Percentiles rank a stretch among this genome's conserved stretches.
Conservation (phyloP, 345 rosid genomes). For the Alliaria petiolata region DNA sequence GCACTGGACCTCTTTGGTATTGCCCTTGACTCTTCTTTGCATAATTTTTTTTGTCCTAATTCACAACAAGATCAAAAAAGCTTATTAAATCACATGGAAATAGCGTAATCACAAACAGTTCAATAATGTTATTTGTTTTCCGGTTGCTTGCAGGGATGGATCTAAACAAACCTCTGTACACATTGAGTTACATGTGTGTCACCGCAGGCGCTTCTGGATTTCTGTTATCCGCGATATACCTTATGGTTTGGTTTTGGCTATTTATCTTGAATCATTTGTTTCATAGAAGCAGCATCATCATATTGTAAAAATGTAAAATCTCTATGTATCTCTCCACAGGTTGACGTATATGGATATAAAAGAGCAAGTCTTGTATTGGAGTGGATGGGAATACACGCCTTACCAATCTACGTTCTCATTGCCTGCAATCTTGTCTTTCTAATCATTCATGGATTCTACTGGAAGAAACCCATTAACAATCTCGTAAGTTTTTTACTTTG, state of each 20-base stretch:
- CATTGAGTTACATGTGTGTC: constrained; percentile 72
- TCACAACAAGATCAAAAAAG: neutral
- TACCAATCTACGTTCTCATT: constrained; percentile 52
- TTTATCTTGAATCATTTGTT: neutral
- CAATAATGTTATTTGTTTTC: neutral
- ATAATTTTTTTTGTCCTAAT: neutral
- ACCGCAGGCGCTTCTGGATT: constrained; percentile 78
- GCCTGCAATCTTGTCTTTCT: constrained; percentile 70
- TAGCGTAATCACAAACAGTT: neutral
- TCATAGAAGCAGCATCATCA: neutral
- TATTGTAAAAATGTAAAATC: neutral
- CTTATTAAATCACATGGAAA: neutral
- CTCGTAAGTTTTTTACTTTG: constrained; percentile 41
- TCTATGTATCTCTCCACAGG: constrained; percentile 32
- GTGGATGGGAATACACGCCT: constrained; percentile 87
- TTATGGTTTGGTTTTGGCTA: constrained; percentile 45
- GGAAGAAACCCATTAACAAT: constrained; percentile 67
- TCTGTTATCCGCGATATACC: constrained; percentile 57
- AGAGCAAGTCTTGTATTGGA: constrained; percentile 46
- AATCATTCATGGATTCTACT: constrained; percentile 73
- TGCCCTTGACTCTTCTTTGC: neutral
- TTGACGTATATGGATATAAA: constrained; percentile 57
- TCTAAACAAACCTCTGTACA: constrained; percentile 77
- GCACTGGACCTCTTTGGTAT: constrained; percentile 56
- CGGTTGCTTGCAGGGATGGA: constrained; percentile 58